phyloP scores from a whole-genome alignment of 805 yeast genomes.

The Blastobotrys terrestris region DNA sequence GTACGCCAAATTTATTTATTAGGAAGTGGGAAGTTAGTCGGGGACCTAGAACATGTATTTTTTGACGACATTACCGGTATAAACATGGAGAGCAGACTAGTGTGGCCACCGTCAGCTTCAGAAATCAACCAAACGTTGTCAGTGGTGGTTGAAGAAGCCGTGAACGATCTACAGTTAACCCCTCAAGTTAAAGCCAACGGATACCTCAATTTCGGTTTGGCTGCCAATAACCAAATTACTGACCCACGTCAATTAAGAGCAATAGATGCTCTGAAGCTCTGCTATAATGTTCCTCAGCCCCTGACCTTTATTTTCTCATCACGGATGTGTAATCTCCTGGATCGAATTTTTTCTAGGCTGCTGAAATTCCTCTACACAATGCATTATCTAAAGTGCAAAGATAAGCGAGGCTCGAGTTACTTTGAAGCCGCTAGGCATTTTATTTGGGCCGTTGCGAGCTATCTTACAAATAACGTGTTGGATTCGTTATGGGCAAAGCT shows the following conservation, averaged over 20 bases:
- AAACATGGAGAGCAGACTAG: neutral
- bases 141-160: slow-evolving; percentile 1
- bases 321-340: neutral
- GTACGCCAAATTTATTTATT: slow-evolving; percentile 1
- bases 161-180: neutral
- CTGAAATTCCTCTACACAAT: neutral
- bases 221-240: neutral
- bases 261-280: slow-evolving; percentile 2
- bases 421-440: neutral
- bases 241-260: neutral
- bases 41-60: neutral
- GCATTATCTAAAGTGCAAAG: neutral
- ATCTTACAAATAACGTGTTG: neutral
- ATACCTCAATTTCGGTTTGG: slow-evolving; percentile 1
- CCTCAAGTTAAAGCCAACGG: neutral
- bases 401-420: neutral
- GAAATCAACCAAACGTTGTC: slow-evolving; percentile 5
- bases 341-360: neutral
- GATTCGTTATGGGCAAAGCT: neutral
- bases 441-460: slow-evolving; percentile 1
- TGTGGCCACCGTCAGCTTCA: slow-evolving; percentile 8
- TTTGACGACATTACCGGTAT: neutral
- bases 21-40: slow-evolving; percentile 1
- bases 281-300: slow-evolving; percentile 7
- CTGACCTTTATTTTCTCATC: slow-evolving; percentile 1